Conservation (phyloP, 805 yeast genomes). For the Kuraishia floccosa region DNA sequence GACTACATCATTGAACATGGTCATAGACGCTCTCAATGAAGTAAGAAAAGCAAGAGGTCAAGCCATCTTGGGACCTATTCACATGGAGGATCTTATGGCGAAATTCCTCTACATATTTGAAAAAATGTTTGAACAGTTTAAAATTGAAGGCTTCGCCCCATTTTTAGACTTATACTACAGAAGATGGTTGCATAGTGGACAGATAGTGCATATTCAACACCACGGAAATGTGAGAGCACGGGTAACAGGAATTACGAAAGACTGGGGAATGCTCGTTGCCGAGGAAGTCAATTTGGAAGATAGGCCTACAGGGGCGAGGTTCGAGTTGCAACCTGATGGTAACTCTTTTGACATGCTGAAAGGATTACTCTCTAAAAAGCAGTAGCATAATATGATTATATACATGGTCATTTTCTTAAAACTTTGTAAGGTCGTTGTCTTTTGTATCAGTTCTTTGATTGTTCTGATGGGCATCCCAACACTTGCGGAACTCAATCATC, state of each 20-base stretch:
- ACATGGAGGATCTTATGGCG: constrained; percentile 50
- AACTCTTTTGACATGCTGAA: constrained; percentile 92
- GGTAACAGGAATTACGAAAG: constrained; percentile 72
- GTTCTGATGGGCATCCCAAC: constrained; percentile 29
- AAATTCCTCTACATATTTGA: constrained; percentile 56
- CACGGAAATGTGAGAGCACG: constrained; percentile 36
- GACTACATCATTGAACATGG: constrained; percentile 74
- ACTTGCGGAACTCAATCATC: constrained; percentile 29
- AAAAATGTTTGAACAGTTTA: constrained; percentile 45
- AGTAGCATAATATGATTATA: constrained; percentile 5
- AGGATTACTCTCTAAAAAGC: constrained; percentile 67
- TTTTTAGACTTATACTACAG: constrained; percentile 64
- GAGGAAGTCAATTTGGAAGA: constrained; percentile 44
- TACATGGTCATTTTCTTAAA: constrained; percentile 8
- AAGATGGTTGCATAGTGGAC: constrained; percentile 78
- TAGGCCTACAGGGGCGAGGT: constrained; percentile 38
- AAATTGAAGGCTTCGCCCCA: constrained; percentile 52
- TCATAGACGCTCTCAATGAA: constrained; percentile 51
- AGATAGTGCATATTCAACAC: constrained; percentile 53
- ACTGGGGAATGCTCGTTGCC: constrained; percentile 76
- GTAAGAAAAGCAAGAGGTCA: constrained; percentile 30
- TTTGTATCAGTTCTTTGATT: constrained; percentile 24
- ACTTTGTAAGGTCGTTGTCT: constrained; percentile 16
- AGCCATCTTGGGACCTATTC: constrained; percentile 11
- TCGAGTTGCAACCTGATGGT: constrained; percentile 90